These are phyloP conservation scores for Trametes pubescens DNA, from an alignment of 1,284 basidiomycete genomes.

Conservation along the genomic window DNA sequence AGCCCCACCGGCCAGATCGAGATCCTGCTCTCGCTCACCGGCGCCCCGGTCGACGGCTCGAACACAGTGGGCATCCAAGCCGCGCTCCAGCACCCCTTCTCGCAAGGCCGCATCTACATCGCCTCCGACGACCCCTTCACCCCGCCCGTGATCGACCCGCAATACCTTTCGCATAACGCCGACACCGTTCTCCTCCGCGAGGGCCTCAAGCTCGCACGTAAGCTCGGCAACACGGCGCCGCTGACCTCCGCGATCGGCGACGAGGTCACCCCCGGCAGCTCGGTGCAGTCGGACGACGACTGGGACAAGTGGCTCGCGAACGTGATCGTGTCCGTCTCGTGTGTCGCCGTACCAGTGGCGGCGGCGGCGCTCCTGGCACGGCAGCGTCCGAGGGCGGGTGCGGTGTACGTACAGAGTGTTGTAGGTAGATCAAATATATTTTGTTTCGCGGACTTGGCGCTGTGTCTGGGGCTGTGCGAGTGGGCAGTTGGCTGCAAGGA, in stretches of 20 bases:
- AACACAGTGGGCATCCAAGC: slow-evolving; percentile 64
- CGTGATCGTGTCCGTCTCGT: no score
- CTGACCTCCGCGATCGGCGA: slow-evolving; percentile 45
- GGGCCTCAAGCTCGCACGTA: slow-evolving; percentile 61
- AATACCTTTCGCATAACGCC: slow-evolving; percentile 62
- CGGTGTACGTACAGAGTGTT: no score
- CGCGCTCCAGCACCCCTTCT: slow-evolving; percentile 72
- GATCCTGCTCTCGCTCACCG: slow-evolving; percentile 66
- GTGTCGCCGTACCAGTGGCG: no score
- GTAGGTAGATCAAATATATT: no score
- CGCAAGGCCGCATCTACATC: slow-evolving; percentile 51
- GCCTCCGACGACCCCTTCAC: slow-evolving; percentile 62
- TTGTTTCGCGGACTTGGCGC: no score
- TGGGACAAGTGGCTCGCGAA: slow-evolving; percentile 56
- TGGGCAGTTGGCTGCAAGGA: no score
- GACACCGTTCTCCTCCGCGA: slow-evolving; percentile 66
- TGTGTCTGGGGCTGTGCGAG: no score
- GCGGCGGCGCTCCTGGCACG: no score
- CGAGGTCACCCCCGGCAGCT: slow-evolving; percentile 51
- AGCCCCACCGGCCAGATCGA: slow-evolving; percentile 64
- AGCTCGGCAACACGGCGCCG: slow-evolving; percentile 51
- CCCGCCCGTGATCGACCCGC: slow-evolving; percentile 66
- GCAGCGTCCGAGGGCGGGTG: no score
- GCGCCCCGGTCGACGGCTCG: slow-evolving; percentile 46
- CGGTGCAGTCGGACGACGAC: slow-evolving; percentile 52